Base-by-base conservation (phyloP, 768 basidiomycete species). In the Suillus alpinus region DNA sequence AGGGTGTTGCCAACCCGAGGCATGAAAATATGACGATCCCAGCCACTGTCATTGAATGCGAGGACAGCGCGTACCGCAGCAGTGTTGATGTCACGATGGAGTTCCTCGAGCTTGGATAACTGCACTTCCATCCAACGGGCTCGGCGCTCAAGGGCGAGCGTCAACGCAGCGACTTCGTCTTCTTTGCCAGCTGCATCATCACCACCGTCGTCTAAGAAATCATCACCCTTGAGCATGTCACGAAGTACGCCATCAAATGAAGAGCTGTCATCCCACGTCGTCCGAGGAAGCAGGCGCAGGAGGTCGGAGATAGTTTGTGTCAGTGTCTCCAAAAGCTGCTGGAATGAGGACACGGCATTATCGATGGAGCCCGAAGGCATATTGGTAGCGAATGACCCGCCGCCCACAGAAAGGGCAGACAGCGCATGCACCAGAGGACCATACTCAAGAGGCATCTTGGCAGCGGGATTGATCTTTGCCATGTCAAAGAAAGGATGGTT, bases 91-190 rank as follows among this genome's bases (percentile, higher is more conserved):
- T 94, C 92, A 32, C 90, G 88, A 66, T 95, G 92, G 37, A 94
- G 79, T 68, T 92, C 92, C 72, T 95, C 92, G 39, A 95, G 78
- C 70, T 94, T 94, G 0, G 90, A 91, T 18, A 95, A 74, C 71
- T 94, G 92, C 23, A 92, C 89, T 73, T 94, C 92, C 90, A 95
- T 94, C 91, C 92, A 95, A 46, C 91, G 82, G 16, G 92, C 93
- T n/a, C 93, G 89, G 62, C 90, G 87, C 70, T 93, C 92, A 49
- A 95, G 82, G 8, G 91, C 92, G 53, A 89, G 77, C 2, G 92
- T 94, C 62, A 94, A 76, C 18, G 89, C 89, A 2, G 88, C 90
- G 7, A 94, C 92, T 69, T 95, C 92, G 67, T 93, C 91, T 63
- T 92, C 91, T 66, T 85, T 87, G 26, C 80, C 84, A 20, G 81